Base-by-base conservation (phyloP, 2,329 filamentous ascomycete species). In the Nemania serpens region DNA sequence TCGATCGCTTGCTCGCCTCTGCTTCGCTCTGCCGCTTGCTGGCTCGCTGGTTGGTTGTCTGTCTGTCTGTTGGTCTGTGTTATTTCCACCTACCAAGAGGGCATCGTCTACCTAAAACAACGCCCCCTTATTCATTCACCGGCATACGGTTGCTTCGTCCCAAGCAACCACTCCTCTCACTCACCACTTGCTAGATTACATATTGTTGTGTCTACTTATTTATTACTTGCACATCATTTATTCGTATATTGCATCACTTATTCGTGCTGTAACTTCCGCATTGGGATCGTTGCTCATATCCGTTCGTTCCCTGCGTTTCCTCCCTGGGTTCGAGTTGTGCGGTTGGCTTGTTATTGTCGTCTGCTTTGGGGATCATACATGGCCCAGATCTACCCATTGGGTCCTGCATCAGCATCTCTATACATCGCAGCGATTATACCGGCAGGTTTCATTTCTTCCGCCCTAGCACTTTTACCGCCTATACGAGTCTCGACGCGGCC, bases 371-470 rank as follows among this genome's bases (percentile, higher is more conserved):
- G 65, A 68, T 65, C 62, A 59, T 69, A 68, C 69, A 71, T 70
- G 68, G 59, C 61, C 65, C 63, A 68, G 66, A 68, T 70, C 70
- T 66, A 69, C 69, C 69, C 67, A 71, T 64, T 64, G 57, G 63
- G 63, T 64, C 64, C 52, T 52, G 45, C 34, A 58, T 29, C 66
- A 67, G 65, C 64, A 59, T 69, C 64, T 64, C 66, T 60, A 41
- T 45, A 56, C 57, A 55, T 62, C 62, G 59, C 55, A 56, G 63
- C 48, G 66, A 70, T 70, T 68, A 64, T 66, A 63, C 69, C 70
- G 70, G 70, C 70, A 72, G 68, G 71, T 71, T 70, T 69, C 69
- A 71, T 71, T 73, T 69, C 65, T 70, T 58, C 70, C 70, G 68
- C 66, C 68, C 67, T 67, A 72, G 69, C 66, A 57, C 66, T 70